Conservation (phyloP, 2,329 filamentous ascomycete genomes). For the Ceratocystis diversiconidia region DNA sequence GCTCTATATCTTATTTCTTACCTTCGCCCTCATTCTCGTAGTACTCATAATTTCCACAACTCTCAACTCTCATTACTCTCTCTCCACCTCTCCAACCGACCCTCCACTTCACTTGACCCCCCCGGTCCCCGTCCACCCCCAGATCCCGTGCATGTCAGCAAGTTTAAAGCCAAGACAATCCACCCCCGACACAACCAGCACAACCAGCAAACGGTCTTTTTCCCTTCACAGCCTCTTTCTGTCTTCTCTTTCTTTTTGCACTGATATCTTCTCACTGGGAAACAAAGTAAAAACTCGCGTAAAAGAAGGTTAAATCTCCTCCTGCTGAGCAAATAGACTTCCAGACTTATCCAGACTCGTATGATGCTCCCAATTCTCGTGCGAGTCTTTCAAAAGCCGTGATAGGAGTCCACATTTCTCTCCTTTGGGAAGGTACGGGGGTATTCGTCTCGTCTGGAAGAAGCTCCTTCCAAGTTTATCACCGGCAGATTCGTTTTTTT, state of each 20-base stretch:
- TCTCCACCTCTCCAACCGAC: neutral
- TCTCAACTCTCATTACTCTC: no score
- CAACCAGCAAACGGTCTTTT: neutral
- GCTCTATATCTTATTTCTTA: no score
- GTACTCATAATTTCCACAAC: no score
- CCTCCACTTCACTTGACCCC: neutral
- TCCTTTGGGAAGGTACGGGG: neutral
- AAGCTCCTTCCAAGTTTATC: neutral
- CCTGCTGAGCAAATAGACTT: neutral
- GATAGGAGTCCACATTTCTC: neutral
- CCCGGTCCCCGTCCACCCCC: neutral
- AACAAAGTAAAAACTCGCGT: neutral
- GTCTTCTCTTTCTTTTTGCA: neutral
- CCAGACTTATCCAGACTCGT: neutral
- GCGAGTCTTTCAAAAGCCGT: slow-evolving; percentile 8
- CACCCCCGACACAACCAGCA: neutral
- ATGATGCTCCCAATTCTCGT: slow-evolving; percentile 8
- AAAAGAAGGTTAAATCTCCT: neutral
- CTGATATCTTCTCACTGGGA: neutral
- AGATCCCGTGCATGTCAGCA: neutral
- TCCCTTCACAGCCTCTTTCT: neutral
- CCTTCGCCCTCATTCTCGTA: no score
- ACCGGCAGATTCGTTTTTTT: neutral
- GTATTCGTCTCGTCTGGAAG: neutral
- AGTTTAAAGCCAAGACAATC: neutral